phyloP scores from a whole-genome alignment of 78 protist genomes.

The Monocercomonoides exilis region DNA sequence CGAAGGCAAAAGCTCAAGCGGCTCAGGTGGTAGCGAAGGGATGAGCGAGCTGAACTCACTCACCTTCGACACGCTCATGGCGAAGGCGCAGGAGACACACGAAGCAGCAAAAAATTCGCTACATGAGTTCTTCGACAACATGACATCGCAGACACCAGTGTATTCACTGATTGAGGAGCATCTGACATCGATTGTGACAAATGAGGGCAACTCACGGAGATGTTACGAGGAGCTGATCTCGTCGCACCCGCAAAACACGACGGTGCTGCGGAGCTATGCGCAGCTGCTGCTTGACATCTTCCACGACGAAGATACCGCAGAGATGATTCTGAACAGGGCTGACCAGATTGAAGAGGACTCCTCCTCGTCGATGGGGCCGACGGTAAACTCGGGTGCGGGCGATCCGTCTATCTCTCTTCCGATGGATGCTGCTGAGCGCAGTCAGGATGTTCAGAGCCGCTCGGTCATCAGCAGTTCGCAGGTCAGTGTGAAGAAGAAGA shows the following conservation, averaged over 20 bases:
- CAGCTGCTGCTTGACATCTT: not conserved
- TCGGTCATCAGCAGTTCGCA: too few species aligned
- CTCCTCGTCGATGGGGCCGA: too few species aligned
- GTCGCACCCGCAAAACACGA: not conserved
- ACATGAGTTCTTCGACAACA: not conserved
- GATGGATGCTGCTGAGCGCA: too few species aligned
- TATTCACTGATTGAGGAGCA: not conserved
- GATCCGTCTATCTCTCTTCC: too few species aligned
- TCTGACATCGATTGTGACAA: not conserved
- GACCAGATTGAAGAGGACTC: not conserved
- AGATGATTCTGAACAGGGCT: not conserved
- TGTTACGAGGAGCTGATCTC: not conserved
- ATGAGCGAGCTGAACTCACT: not conserved
- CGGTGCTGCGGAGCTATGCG: not conserved
- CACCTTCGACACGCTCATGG: too few species aligned
- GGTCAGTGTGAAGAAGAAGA: too few species aligned
- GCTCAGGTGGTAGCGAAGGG: not conserved
- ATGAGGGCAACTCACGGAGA: not conserved
- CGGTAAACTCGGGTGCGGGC: too few species aligned
- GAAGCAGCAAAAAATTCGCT: not conserved
- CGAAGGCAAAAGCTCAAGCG: too few species aligned
- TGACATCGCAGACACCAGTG: not conserved
- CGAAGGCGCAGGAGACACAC: not conserved
- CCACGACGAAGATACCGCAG: not conserved
- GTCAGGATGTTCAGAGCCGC: too few species aligned